Conservation (phyloP, 768 basidiomycete species). For the Mrakia blollopis region DNA sequence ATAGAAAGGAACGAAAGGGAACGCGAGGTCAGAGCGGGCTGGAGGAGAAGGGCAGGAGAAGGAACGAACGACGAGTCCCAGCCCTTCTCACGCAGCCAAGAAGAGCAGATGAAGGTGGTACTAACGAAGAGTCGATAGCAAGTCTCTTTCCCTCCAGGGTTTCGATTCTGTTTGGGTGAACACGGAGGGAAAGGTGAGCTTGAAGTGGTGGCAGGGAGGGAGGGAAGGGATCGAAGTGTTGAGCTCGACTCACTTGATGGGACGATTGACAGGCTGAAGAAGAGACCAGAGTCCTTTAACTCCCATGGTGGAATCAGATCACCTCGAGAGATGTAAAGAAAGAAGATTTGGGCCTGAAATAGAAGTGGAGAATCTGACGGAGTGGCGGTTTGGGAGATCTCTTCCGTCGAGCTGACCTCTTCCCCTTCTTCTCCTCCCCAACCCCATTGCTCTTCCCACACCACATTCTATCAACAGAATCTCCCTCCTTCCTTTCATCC, state of each 20-base stretch:
- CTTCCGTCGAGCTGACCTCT: background rate
- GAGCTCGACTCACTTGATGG: constrained; percentile 64
- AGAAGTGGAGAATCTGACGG: too few relatives aligned
- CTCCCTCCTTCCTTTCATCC: too few relatives aligned
- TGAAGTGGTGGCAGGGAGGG: background rate
- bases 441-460: background rate
- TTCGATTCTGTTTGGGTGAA: constrained; percentile 61
- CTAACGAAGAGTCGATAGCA: constrained; percentile 88
- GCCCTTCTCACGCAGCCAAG: background rate
- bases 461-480: too few relatives aligned
- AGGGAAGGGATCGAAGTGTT: background rate
- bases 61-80: background rate
- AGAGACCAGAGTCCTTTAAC: constrained; percentile 95
- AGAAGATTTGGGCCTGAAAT: too few relatives aligned
- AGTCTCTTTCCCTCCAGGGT: constrained; percentile 90
- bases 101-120: background rate
- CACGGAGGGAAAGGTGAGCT: background rate
- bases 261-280: constrained; percentile 84
- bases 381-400: too few relatives aligned
- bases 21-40: background rate
- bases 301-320: constrained; percentile 58
- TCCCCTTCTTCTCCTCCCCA: background rate
- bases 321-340: background rate
- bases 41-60: background rate
- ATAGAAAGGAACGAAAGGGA: background rate